Evolutionary conservation across 805 yeast species (phyloP), one percentile per base, ranked within the genome.

Genomic region (Pichia deserticola): DNA sequence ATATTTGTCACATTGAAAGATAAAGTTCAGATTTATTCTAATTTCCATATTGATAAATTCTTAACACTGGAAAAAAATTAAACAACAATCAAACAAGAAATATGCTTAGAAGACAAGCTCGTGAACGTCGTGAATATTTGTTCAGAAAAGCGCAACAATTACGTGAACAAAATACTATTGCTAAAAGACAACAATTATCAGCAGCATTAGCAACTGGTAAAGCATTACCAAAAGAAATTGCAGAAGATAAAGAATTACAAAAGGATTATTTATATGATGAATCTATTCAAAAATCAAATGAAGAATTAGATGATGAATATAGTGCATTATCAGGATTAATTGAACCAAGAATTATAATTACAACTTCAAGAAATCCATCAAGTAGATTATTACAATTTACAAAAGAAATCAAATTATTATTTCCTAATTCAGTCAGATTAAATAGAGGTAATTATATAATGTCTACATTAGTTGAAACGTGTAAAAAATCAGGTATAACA

Each of bases 111-210:
- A 81, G 89, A 73, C 96, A 92, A 63, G 97, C 98, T 7, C 82
- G 99, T 70, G 97, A 93, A 66, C 79, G 99, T 71, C 81, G 95
- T 67, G 98, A 93, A 62, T 93, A 90, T 61, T 73, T 93, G 30
- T 93, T 87, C 71, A 78, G 89, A 46, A 89, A 90, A 64, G 87
- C 97, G 0, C 80, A 87, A 45, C 93, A 89, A 63, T 76, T 92
- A 36, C 96, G 93, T 65, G 98, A 93, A 56, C 85, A 96, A 10
- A 79, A 85, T 27, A 74, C 86, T 41, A 84, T 85, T 20, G 92
- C 87, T 61, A 92, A 92, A 66, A 76, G 98, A 57, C 95, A 86
- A 62, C 86, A 84, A 59, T 73, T 93, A 40, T 84, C 86, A 55
- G 86, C 87, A 13, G 95, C 98, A 0, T 71, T 93, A 52, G 98